Percentiles rank a stretch among this genome's conserved stretches.
These are phyloP conservation scores for Penicillium sp. DNA, from an alignment of 2,329 filamentous ascomycete species.

Conservation along the genomic window DNA sequence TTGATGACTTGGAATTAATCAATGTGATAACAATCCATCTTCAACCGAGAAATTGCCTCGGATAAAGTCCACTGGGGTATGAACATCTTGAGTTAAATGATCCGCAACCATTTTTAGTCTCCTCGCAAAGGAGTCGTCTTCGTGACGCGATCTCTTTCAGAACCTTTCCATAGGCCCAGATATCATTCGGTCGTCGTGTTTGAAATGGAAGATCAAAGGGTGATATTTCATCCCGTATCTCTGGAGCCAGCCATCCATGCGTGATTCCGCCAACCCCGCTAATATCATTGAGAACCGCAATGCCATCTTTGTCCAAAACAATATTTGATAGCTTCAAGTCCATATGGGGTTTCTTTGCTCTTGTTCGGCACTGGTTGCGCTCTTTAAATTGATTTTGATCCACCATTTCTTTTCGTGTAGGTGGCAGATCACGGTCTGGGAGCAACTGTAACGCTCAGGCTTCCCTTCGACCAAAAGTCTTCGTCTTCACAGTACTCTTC, in stretches of 20 bases:
- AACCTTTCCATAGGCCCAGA: slow-evolving; percentile 29
- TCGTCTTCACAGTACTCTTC: neutral
- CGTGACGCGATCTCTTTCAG: slow-evolving; percentile 19
- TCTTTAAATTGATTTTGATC: slow-evolving; percentile 14
- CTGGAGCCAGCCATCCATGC: slow-evolving; percentile 22
- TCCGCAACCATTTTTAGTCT: slow-evolving; percentile 14
- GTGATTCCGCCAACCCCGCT: slow-evolving; percentile 26
- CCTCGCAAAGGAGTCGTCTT: slow-evolving; percentile 7
- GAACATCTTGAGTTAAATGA: slow-evolving; percentile 15
- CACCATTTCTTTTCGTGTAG: slow-evolving; percentile 20
- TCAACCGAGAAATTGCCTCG: slow-evolving; percentile 11
- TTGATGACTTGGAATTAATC: no score
- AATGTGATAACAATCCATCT: no score
- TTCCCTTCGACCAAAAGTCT: neutral
- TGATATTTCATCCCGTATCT: slow-evolving; percentile 24
- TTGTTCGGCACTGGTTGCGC: slow-evolving; percentile 12
- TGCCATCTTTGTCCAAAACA: neutral
- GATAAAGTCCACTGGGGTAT: slow-evolving; percentile 14
- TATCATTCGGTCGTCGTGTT: slow-evolving; percentile 22
- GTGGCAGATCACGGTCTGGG: slow-evolving; percentile 20
- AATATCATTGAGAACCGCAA: slow-evolving; percentile 22
- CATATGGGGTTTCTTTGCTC: slow-evolving; percentile 14
- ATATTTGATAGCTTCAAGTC: neutral
- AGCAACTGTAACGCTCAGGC: neutral
- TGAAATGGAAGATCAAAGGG: slow-evolving; percentile 25